These are phyloP conservation scores for Scheffersomyces cryptocercus DNA, from an alignment of 1,139 yeast genomes.

Conservation along the genomic window DNA sequence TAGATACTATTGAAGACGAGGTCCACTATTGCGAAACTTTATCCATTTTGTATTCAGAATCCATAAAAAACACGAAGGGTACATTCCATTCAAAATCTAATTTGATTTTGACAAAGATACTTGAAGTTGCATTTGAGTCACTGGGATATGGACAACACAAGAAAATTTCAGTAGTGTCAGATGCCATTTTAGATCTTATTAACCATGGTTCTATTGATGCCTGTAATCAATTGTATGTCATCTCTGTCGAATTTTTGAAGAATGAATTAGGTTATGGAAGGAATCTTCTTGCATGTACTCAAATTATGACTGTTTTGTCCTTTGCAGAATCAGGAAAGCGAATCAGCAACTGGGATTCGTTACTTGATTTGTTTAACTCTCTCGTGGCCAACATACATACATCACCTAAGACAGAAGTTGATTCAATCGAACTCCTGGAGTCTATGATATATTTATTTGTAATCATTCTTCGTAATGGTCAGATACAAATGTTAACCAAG, in stretches of 20 bases:
- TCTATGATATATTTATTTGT: conserved; percentile 45
- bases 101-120: conserved; percentile 46
- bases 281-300: conserved; percentile 22
- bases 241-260: conserved; percentile 29
- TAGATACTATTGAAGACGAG: conserved; percentile 29
- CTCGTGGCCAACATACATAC: not conserved
- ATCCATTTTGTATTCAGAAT: conserved; percentile 65
- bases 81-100: conserved; percentile 73
- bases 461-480: conserved; percentile 60
- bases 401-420: not conserved
- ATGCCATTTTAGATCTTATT: conserved; percentile 59
- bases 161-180: conserved; percentile 51
- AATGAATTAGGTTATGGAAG: conserved; percentile 11
- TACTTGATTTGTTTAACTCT: conserved; percentile 6
- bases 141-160: conserved; percentile 17
- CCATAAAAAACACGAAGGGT: conserved; percentile 71
- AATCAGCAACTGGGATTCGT: conserved; percentile 44
- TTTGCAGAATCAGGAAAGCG: conserved; percentile 74
- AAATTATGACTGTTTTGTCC: conserved; percentile 41
- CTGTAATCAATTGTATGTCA: conserved; percentile 46
- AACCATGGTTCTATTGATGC: conserved; percentile 62
- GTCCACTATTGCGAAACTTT: conserved; percentile 56
- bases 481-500: conserved; percentile 49
- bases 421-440: conserved; percentile 19
- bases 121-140: conserved; percentile 29